A percentile compares a stretch with the other conserved stretches of the same genome.
These are phyloP conservation scores for Cucurbita maxima DNA, from an alignment of 306 rosid species.

Conservation along the genomic window DNA sequence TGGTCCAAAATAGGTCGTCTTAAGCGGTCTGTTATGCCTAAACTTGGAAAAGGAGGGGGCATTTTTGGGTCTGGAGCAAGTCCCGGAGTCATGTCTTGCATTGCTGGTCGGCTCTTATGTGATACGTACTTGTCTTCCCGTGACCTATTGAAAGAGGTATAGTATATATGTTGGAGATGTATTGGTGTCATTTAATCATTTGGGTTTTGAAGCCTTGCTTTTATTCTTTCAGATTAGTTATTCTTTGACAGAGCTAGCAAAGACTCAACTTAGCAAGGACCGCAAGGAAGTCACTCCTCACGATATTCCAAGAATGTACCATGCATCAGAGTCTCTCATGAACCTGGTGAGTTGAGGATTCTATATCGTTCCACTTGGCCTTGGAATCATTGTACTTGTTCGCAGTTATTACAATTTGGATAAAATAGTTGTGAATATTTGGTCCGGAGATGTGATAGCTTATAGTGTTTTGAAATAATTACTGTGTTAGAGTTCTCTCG, in stretches of 20 bases:
- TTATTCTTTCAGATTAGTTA: slow-evolving; percentile 72
- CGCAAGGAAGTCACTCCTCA: slow-evolving; percentile 82
- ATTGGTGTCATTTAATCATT: not conserved
- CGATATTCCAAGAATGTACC: slow-evolving; percentile 64
- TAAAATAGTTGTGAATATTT: not conserved
- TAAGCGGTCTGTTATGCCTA: slow-evolving; percentile 79
- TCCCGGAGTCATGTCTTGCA: slow-evolving; percentile 81
- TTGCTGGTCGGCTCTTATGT: slow-evolving; percentile 90
- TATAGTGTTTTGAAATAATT: not conserved
- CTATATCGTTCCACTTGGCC: not conserved
- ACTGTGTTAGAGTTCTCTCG: not conserved
- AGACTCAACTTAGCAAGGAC: slow-evolving; percentile 72
- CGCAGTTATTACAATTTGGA: not conserved
- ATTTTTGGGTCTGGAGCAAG: slow-evolving; percentile 81
- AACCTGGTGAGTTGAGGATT: slow-evolving; percentile 51
- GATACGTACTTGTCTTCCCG: slow-evolving; percentile 84
- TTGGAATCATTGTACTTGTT: not conserved
- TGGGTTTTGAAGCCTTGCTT: not conserved
- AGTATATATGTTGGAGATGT: slow-evolving; percentile 12
- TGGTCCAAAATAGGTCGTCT: slow-evolving; percentile 98
- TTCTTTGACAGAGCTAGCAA: slow-evolving; percentile 72
- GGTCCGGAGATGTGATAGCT: not conserved
- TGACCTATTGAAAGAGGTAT: slow-evolving; percentile 87
- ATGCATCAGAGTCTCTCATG: slow-evolving; percentile 53
- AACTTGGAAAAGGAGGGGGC: slow-evolving; percentile 49